Base-by-base conservation (phyloP, 495 filamentous ascomycete species). In the Penicillium ucsense region DNA sequence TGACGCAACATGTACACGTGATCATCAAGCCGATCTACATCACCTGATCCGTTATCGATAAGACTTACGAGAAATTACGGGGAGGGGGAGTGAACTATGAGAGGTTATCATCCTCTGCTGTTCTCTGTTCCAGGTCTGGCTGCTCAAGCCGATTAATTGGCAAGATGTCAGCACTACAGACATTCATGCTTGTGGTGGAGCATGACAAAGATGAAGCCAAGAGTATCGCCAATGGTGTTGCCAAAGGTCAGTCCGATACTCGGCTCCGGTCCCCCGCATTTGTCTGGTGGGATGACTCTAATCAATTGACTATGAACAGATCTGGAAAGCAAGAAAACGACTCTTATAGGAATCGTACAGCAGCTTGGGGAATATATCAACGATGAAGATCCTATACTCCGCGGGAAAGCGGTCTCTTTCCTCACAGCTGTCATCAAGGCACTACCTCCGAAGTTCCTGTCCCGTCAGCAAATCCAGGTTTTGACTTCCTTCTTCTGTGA, bases 281-380 rank as follows among this genome's bases (percentile, higher is more conserved):
- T 41, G 34, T 29, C 11, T 32, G 31, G 42, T 41, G 8, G 32
- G 36, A 41, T 41, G 39, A 45, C 33, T 56, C 51, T 59, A 53
- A 62, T 35, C 11, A 34, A 39, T 33, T 10, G 5, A 8, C 11
- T 12, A 4, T 20, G 46, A 53, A n/a, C 41, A 86, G 81, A 75
- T 55, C 66, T 88, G 43, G 76, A 84, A 56, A 73, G 48, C 46
- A 80, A 78, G 51, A 71, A 84, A 43, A 69, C 75, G 28, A 84
- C 80, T 45, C 64, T 88, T 12, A 71, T 88, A 41, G 78, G 82
- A 35, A 63, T 85, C 33, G 79, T 88, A 10, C 78, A 85, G 57
- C 78, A 77, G 8, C 65, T 88, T 29, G 80, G 77, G 8, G 80
- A 84, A 63, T 85, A 85, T 45, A 73, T 88, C 49, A 85, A 84